Conservation (phyloP, 1,139 yeast genomes). For the Protomyces inundatus region DNA sequence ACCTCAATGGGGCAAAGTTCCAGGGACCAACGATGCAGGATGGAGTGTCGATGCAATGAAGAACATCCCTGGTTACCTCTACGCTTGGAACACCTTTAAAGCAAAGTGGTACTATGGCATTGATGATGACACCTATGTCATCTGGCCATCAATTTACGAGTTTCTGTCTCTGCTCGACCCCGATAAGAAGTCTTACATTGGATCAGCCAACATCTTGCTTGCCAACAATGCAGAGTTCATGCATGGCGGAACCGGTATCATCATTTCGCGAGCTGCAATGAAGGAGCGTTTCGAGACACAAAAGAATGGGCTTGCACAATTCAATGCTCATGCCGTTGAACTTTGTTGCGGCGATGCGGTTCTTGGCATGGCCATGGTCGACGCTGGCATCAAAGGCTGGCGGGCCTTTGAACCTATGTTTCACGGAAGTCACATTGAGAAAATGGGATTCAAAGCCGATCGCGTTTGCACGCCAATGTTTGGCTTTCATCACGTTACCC, state of each 20-base stretch:
- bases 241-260: constrained; percentile 43
- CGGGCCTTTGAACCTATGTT: constrained; percentile 2
- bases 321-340: constrained; percentile 34
- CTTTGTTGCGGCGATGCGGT: constrained; percentile 42
- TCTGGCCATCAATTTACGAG: constrained; percentile 36
- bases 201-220: constrained; percentile 29
- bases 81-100: constrained; percentile 36
- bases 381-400: constrained; percentile 27
- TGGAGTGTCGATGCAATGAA: constrained; percentile 42
- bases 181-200: constrained; percentile 36
- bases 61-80: constrained; percentile 43
- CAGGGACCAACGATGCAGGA: constrained; percentile 32
- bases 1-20: background rate
- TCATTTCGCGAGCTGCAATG: constrained; percentile 39
- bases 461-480: constrained; percentile 6
- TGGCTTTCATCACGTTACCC: constrained; percentile 12
- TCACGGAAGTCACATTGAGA: constrained; percentile 6
- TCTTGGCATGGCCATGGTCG: constrained; percentile 36
- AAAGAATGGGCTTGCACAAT: constrained; percentile 32
- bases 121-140: constrained; percentile 41
- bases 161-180: constrained; percentile 35
- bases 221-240: constrained; percentile 35
- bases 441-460: background rate
- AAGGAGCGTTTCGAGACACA: constrained; percentile 33
- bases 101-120: constrained; percentile 41